Evolutionary conservation across 495 filamentous ascomycete species (phyloP), one percentile per base, ranked within the genome.

Genomic region (Penicillium ucsense): DNA sequence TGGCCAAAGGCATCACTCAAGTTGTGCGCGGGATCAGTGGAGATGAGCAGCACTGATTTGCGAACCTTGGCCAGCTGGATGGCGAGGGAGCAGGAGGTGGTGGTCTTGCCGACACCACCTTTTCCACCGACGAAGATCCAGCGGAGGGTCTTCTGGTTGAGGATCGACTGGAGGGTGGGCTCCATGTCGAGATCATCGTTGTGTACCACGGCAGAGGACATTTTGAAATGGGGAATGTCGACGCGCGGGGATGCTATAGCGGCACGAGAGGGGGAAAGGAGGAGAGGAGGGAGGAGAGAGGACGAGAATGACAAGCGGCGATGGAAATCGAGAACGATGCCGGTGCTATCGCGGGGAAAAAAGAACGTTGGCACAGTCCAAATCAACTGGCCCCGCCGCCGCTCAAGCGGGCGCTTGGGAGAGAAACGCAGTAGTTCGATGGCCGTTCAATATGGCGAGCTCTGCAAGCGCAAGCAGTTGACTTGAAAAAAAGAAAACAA

Each of bases 101-200:
- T 99, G 8, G 92, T 99, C 75, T 99, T 99, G 60, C 92, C 92
- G n/a, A 99, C 92, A 59, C 92, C 92, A 54, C 92, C 92, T 76
- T 99, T 99, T 46, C 92, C 92, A 57, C 92, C 92, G 41, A 97
- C 94, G 60, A 99, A 99, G 66, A 99, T 94, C 94, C 94, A 99
- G 52, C 92, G 89, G 42, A 99, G 82, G 12, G 88, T 83, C 59
- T 85, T 86, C 64, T 99, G 92, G 72, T 89, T 86, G 58, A 97
- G 77, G 57, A 99, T 88, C 38, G 86, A 85, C 77, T 95, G 86
- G 61, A 99, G 86, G 35, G 88, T 88, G 11, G 94, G 88, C 74
- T 94, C 89, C 68, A 97, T 78, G 63, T 86, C 83, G 55, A 85
- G 81, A 48, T 86, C 82, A 62, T 88, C 86, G 54, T 70, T 65